These are phyloP conservation scores for Cytidiella melzeri DNA, from an alignment of 768 basidiomycete species.

Conservation along the genomic window DNA sequence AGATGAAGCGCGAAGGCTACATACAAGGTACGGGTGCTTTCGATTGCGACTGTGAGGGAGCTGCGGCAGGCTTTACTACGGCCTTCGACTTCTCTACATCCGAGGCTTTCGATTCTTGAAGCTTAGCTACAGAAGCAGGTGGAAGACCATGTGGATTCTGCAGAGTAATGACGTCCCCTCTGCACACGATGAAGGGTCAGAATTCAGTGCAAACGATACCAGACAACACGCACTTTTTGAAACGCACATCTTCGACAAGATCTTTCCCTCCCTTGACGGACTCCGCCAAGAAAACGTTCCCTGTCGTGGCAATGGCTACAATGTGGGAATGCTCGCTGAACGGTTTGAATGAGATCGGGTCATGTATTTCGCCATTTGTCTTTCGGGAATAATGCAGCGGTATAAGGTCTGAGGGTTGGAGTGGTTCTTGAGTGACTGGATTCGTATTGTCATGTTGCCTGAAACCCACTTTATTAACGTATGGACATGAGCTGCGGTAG, in stretches of 20 bases:
- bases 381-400: constrained; percentile 81
- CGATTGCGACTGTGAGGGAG: constrained; percentile 35
- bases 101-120: constrained; percentile 2
- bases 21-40: constrained; percentile 66
- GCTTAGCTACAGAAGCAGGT: constrained; percentile 39
- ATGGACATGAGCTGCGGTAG: not conserved
- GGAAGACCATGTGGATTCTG: constrained; percentile 85
- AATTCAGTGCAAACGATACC: no score
- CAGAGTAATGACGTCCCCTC: constrained; percentile 87
- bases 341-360: constrained; percentile 96
- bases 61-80: constrained; percentile 24
- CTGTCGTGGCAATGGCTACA: constrained; percentile 82
- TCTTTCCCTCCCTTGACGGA: constrained; percentile 84
- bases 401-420: constrained; percentile 69
- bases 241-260: constrained; percentile 76
- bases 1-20: constrained; percentile 17
- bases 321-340: constrained; percentile 97
- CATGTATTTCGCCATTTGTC: constrained; percentile 81
- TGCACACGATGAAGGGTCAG: constrained; percentile 22
- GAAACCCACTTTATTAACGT: constrained; percentile 12
- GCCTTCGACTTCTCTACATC: constrained; percentile 27
- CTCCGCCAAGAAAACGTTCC: constrained; percentile 91
- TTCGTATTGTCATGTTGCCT: constrained; percentile 81
- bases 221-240: constrained; percentile 59
- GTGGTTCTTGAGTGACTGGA: constrained; percentile 67